These are phyloP conservation scores for Daldinia loculata DNA, from an alignment of 495 filamentous ascomycete genomes.

Conservation along the genomic window DNA sequence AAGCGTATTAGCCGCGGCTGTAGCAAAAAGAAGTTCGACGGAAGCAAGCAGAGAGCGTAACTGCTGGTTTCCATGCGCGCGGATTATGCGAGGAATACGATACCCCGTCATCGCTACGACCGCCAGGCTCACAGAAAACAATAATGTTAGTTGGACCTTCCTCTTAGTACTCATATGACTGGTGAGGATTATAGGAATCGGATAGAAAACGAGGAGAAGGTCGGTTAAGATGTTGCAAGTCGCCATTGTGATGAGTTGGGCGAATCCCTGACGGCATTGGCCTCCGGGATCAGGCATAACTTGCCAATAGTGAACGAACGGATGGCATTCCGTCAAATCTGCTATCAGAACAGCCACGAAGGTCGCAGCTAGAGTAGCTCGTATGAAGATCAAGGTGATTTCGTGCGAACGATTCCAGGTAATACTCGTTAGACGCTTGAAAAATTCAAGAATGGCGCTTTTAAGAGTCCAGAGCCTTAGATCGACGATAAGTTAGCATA, in stretches of 20 bases:
- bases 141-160: slow-evolving; percentile 69
- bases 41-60: slow-evolving; percentile 80
- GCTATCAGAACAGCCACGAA: slow-evolving; percentile 82
- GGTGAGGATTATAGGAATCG: slow-evolving; percentile 82
- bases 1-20: slow-evolving; percentile 77
- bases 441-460: slow-evolving; percentile 87
- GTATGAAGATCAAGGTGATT: slow-evolving; percentile 70
- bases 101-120: slow-evolving; percentile 80
- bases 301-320: slow-evolving; percentile 89
- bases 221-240: slow-evolving; percentile 87
- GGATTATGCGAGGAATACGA: slow-evolving; percentile 76
- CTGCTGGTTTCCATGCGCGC: slow-evolving; percentile 69
- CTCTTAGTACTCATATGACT: slow-evolving; percentile 73
- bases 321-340: slow-evolving; percentile 85
- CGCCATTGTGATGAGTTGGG: slow-evolving; percentile 88
- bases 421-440: slow-evolving; percentile 74
- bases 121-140: slow-evolving; percentile 83
- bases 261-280: slow-evolving; percentile 82
- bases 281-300: slow-evolving; percentile 88
- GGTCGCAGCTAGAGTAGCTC: slow-evolving; percentile 76
- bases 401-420: slow-evolving; percentile 78
- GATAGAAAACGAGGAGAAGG: slow-evolving; percentile 83
- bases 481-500: slow-evolving; percentile 29
- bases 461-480: slow-evolving; percentile 90
- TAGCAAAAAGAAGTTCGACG: slow-evolving; percentile 79